phyloP scores from a whole-genome alignment of 2,329 filamentous ascomycete species.

The Macroventuria anomochaeta region DNA sequence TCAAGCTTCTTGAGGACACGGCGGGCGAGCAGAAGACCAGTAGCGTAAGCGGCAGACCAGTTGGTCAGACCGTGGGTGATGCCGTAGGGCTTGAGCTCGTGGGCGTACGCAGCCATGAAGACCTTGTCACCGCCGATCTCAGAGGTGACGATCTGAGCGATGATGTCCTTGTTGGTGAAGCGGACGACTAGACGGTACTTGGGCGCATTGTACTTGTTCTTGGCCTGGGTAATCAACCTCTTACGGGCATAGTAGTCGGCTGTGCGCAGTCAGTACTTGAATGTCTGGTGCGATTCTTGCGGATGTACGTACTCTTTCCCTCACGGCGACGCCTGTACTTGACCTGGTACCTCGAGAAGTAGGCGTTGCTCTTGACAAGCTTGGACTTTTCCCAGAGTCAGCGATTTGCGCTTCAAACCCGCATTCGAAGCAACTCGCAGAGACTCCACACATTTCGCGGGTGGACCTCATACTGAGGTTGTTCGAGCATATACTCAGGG shows the following conservation, averaged over 20 bases:
- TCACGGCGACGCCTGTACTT: conserved; percentile 98
- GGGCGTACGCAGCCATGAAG: conserved; percentile 69
- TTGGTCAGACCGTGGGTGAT: conserved; percentile 99
- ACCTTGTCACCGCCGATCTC: conserved; percentile 99
- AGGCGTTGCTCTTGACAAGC: conserved; percentile 95
- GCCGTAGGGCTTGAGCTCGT: conserved; percentile 97
- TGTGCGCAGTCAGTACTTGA: conserved; percentile 65
- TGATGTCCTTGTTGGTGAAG: conserved; percentile 99
- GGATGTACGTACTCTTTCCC: conserved; percentile 88
- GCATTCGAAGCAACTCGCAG: conserved; percentile 91
- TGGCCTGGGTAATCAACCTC: conserved; percentile 99
- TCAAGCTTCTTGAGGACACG: conserved; percentile 97
- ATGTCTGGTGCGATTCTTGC: neutral
- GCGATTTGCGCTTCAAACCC: conserved; percentile 99
- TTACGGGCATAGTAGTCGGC: conserved; percentile 99
- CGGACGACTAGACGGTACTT: conserved; percentile 99
- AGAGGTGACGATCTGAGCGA: conserved; percentile 94
- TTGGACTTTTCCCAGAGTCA: conserved; percentile 95
- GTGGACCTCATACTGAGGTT: conserved; percentile 27
- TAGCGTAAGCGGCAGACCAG: conserved; percentile 97
- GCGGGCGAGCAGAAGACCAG: conserved; percentile 95
- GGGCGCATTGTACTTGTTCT: conserved; percentile 99
- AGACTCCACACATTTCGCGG: conserved; percentile 48
- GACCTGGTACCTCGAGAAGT: conserved; percentile 99
- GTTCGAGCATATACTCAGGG: conserved; percentile 27